Conservation (phyloP, 331 rosid species). For the Arachis monticola region DNA sequence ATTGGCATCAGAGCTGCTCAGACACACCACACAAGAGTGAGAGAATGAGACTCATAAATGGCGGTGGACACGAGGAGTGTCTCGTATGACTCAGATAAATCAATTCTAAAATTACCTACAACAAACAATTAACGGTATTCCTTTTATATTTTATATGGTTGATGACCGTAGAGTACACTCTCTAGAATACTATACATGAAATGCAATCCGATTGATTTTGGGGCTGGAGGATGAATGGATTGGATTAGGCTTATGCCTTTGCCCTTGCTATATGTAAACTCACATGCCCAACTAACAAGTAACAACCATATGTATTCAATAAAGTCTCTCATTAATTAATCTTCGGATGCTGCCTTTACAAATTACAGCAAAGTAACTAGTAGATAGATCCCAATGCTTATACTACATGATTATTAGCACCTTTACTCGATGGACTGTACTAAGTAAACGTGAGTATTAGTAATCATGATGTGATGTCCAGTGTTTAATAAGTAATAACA, state of each 20-base stretch:
- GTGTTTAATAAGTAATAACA: not conserved
- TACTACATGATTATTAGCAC: not conserved
- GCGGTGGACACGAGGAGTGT: slow-evolving; percentile 70
- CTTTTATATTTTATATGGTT: too few species aligned
- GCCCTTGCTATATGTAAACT: not conserved
- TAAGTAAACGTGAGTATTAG: not conserved
- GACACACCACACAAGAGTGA: not conserved
- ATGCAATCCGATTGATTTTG: not conserved
- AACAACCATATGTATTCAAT: too few species aligned
- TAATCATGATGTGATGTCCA: slow-evolving; percentile 9
- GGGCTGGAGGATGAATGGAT: not conserved
- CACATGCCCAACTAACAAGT: slow-evolving; percentile 7
- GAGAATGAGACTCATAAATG: slow-evolving; percentile 46
- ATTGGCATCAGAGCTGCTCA: slow-evolving; percentile 37
- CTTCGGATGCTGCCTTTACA: not conserved
- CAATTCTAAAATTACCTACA: slow-evolving; percentile 27
- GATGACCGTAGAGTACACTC: too few species aligned
- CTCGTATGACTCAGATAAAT: not conserved
- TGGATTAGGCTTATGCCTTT: not conserved
- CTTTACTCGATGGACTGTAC: not conserved
- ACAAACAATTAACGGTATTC: not conserved
- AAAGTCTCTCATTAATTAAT: not conserved
- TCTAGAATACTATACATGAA: too few species aligned
- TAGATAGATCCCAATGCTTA: not conserved
- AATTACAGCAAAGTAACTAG: not conserved